These are phyloP conservation scores for Kentomonas sorsogonicus DNA, from an alignment of 208 protist genomes.

Conservation along the genomic window DNA sequence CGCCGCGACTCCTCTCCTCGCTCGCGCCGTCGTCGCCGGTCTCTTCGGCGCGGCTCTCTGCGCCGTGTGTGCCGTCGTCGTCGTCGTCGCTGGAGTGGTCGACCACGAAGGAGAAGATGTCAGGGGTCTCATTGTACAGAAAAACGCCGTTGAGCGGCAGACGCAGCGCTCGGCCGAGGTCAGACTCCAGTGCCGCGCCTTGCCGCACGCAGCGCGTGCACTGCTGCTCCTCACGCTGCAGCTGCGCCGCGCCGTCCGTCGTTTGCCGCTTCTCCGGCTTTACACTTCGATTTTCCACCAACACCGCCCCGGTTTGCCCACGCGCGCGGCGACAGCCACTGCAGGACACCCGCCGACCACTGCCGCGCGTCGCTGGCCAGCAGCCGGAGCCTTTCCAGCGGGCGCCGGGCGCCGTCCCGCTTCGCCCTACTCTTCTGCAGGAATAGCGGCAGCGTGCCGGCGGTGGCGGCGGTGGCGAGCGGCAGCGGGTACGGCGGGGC, in stretches of 20 bases:
- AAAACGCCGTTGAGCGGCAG: conserved; percentile 2
- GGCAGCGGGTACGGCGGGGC: background rate
- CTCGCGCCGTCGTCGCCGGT: background rate
- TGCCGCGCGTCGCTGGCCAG: background rate
- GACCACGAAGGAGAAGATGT: background rate
- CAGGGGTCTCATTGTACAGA: background rate
- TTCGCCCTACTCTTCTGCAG: background rate
- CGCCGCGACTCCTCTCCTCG: background rate
- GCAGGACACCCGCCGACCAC: background rate
- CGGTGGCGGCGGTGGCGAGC: background rate
- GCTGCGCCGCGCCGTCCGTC: too few species aligned
- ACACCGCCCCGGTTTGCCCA: too few species aligned
- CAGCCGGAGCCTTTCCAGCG: too few species aligned
- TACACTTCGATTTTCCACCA: too few species aligned
- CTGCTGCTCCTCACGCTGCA: too few species aligned
- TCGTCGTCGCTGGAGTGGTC: background rate
- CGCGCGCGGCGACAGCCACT: background rate
- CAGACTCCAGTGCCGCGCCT: too few species aligned
- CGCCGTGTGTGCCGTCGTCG: background rate
- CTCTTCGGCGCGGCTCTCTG: background rate
- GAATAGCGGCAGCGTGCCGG: background rate
- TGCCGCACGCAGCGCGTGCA: too few species aligned
- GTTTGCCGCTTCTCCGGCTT: too few species aligned
- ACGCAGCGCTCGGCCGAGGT: too few species aligned
- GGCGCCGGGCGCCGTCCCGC: background rate